Conservation (phyloP, 768 basidiomycete genomes). For the Boletus sp. region DNA sequence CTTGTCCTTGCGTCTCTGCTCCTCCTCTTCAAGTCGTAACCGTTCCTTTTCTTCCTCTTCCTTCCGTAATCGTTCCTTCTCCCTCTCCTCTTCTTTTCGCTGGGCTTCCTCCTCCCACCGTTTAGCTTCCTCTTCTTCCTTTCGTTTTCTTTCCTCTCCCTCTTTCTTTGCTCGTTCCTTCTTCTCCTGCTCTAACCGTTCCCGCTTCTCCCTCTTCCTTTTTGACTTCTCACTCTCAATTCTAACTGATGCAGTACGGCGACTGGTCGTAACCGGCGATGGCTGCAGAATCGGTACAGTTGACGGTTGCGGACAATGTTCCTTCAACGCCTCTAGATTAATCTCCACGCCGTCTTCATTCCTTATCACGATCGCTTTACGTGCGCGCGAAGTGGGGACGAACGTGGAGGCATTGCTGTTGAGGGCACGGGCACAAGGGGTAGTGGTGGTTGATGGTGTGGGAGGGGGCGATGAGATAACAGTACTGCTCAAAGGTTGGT, state of each 20-base stretch:
- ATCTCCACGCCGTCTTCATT: slow-evolving; percentile 63
- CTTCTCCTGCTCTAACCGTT: slow-evolving; percentile 39
- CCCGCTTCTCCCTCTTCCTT: slow-evolving; percentile 44
- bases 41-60: slow-evolving; percentile 40
- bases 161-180: slow-evolving; percentile 37
- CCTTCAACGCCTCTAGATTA: slow-evolving; percentile 52
- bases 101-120: slow-evolving; percentile 38
- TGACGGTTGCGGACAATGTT: slow-evolving; percentile 41
- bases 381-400: slow-evolving; percentile 48
- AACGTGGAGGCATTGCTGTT: slow-evolving; percentile 66
- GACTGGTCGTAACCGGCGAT: slow-evolving; percentile 26
- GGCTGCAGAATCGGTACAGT: slow-evolving; percentile 38
- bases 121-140: slow-evolving; percentile 43
- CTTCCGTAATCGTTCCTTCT: slow-evolving; percentile 35
- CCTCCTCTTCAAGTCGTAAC: slow-evolving; percentile 31
- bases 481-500: slow-evolving; percentile 44
- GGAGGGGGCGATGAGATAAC: slow-evolving; percentile 58
- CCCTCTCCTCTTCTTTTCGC: slow-evolving; percentile 41
- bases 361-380: slow-evolving; percentile 55
- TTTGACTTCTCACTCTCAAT: slow-evolving; percentile 64
- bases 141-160: slow-evolving; percentile 35
- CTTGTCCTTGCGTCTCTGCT: slow-evolving; percentile 30
- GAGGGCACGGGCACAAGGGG: slow-evolving; percentile 41
- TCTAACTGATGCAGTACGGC: slow-evolving; percentile 42
- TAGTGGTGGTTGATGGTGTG: slow-evolving; percentile 55